These are phyloP conservation scores for Fusarium fujikuroi DNA, from an alignment of 2,329 filamentous ascomycete genomes.

Conservation along the genomic window DNA sequence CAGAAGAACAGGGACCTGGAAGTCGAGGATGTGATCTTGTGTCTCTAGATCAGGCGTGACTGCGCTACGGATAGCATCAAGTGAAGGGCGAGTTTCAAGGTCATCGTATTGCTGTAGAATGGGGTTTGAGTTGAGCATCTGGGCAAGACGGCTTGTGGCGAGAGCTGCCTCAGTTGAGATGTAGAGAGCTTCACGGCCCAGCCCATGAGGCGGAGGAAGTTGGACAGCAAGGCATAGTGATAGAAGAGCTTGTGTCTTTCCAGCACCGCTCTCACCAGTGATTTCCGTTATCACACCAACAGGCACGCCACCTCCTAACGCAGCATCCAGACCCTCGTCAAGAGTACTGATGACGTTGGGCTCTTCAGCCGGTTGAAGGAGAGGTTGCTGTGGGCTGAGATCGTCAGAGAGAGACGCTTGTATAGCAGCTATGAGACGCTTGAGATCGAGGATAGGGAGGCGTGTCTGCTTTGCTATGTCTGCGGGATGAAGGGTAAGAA, in stretches of 20 bases:
- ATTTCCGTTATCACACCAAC: constrained; percentile 87
- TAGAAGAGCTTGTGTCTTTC: constrained; percentile 94
- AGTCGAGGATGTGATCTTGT: constrained; percentile 93
- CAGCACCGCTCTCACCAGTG: constrained; percentile 90
- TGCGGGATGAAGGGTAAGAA: constrained; percentile 83
- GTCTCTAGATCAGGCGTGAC: constrained; percentile 90
- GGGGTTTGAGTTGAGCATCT: constrained; percentile 78
- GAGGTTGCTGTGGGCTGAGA: constrained; percentile 50
- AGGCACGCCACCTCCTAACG: constrained; percentile 81
- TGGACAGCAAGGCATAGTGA: constrained; percentile 86
- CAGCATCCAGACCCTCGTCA: constrained; percentile 75
- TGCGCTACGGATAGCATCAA: constrained; percentile 82
- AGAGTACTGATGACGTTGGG: constrained; percentile 76
- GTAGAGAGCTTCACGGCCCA: constrained; percentile 83
- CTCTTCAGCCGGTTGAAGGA: constrained; percentile 22
- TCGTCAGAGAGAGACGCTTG: constrained; percentile 74
- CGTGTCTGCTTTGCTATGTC: constrained; percentile 89
- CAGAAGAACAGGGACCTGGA: constrained; percentile 89
- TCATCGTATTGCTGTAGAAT: constrained; percentile 56
- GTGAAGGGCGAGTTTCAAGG: constrained; percentile 61
- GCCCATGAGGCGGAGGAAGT: constrained; percentile 77
- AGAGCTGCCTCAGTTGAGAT: constrained; percentile 92
- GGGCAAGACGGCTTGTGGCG: constrained; percentile 81
- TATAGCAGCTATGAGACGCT: constrained; percentile 75
- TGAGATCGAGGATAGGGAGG: constrained; percentile 82